These are phyloP conservation scores for Oryza coarctata DNA, from an alignment of 176 grass and related monocot species.

Conservation along the genomic window DNA sequence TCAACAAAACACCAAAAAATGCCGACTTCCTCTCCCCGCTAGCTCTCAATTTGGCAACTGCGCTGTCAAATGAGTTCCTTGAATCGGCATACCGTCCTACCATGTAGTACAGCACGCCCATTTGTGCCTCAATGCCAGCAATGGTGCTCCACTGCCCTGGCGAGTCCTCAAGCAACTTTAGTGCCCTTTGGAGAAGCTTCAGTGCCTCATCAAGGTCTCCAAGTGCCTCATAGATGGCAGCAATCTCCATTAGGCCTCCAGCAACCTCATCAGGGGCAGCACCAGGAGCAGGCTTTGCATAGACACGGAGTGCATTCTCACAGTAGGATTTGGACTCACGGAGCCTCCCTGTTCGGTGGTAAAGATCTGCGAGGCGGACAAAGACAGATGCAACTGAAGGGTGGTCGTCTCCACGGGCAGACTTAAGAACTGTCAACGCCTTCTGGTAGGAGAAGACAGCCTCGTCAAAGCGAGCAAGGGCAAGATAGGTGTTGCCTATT, in stretches of 20 bases:
- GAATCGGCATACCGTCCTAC: slow-evolving; percentile 75
- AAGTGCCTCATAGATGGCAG: slow-evolving; percentile 84
- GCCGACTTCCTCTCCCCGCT: slow-evolving; percentile 84
- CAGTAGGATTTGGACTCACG: slow-evolving; percentile 95
- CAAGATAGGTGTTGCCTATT: slow-evolving; percentile 85
- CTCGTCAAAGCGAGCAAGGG: slow-evolving; percentile 92
- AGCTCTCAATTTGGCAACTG: slow-evolving; percentile 74
- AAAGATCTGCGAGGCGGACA: slow-evolving; percentile 84
- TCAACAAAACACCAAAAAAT: slow-evolving; percentile 90
- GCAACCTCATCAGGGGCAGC: slow-evolving; percentile 81
- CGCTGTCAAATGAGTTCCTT: slow-evolving; percentile 73
- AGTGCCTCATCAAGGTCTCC: slow-evolving; percentile 83
- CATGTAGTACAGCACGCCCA: slow-evolving; percentile 97
- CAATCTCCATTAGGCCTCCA: slow-evolving; percentile 87
- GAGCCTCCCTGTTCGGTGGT: slow-evolving; percentile 77
- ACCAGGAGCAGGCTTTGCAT: slow-evolving; percentile 64
- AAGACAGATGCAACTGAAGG: slow-evolving; percentile 79
- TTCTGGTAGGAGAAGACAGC: slow-evolving; percentile 99
- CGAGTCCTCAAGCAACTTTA: slow-evolving; percentile 78
- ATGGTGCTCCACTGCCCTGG: slow-evolving; percentile 91
- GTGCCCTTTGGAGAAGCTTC: slow-evolving; percentile 81
- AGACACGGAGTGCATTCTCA: slow-evolving; percentile 81
- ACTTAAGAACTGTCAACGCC: slow-evolving; percentile 82
- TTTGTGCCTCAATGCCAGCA: slow-evolving; percentile 93
- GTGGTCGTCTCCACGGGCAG: slow-evolving; percentile 70